These are phyloP conservation scores for Trichoderma harzianum DNA, from an alignment of 2,329 filamentous ascomycete genomes.

Conservation along the genomic window DNA sequence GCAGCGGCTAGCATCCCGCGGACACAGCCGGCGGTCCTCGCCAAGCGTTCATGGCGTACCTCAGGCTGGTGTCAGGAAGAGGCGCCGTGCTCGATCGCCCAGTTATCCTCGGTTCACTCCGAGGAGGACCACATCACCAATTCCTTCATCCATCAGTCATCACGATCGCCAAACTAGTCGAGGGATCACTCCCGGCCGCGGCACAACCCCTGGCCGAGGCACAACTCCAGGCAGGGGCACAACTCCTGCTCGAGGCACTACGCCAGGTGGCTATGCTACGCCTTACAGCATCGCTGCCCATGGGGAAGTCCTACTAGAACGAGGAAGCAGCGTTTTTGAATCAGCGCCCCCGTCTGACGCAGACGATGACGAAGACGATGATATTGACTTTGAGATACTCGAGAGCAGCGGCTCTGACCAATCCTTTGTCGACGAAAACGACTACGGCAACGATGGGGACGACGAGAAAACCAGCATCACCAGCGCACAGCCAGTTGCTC, in stretches of 20 bases:
- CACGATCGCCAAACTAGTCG: conserved; percentile 30
- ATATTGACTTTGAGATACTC: conserved; percentile 36
- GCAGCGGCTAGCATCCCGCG: conserved; percentile 46
- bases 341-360: conserved; percentile 34
- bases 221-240: conserved; percentile 47
- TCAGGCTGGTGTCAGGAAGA: conserved; percentile 39
- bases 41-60: conserved; percentile 28
- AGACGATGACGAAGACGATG: conserved; percentile 33
- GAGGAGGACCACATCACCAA: conserved; percentile 51
- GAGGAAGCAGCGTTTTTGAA: conserved; percentile 29
- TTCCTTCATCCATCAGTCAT: conserved; percentile 37
- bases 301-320: conserved; percentile 37
- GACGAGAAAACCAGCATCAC: conserved; percentile 25
- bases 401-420: conserved; percentile 36
- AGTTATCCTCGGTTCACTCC: conserved; percentile 53
- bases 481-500: conserved; percentile 27
- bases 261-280: conserved; percentile 67
- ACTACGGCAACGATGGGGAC: conserved; percentile 24
- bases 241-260: conserved; percentile 47
- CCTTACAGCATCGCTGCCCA: conserved; percentile 63
- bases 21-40: conserved; percentile 33
- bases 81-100: conserved; percentile 58
- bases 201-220: conserved; percentile 45
- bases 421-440: conserved; percentile 28
- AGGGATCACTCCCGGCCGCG: conserved; percentile 45